A percentile compares a stretch with the other conserved stretches of the same genome.
Evolutionary conservation across 805 yeast species (phyloP).

Genomic region (Wickerhamomyces kurtzmanii): DNA sequence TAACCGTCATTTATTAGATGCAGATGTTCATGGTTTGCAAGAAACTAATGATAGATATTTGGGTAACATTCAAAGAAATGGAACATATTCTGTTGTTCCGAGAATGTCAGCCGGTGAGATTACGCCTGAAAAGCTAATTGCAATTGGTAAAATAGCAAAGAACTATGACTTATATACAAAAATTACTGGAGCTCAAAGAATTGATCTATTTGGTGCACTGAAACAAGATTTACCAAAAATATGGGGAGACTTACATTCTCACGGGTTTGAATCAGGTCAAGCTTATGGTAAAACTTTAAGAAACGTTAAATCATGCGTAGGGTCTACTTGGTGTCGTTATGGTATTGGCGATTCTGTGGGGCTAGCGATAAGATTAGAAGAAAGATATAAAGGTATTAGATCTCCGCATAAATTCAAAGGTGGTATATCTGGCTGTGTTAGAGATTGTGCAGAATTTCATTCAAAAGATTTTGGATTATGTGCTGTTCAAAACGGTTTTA

Average conservation of each 20-base stretch:
- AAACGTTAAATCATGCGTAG: slow-evolving; percentile 28
- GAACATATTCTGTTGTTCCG: slow-evolving; percentile 27
- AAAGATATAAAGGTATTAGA: slow-evolving; percentile 25
- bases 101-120: slow-evolving; percentile 28
- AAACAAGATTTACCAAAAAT: slow-evolving; percentile 21
- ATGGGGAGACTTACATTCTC: slow-evolving; percentile 21
- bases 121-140: slow-evolving; percentile 25
- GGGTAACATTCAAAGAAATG: slow-evolving; percentile 28
- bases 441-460: slow-evolving; percentile 29
- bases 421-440: slow-evolving; percentile 27
- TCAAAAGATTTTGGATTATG: slow-evolving; percentile 27
- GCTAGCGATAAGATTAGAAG: slow-evolving; percentile 25
- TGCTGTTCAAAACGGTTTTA: slow-evolving; percentile 25
- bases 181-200: slow-evolving; percentile 26
- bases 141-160: slow-evolving; percentile 22
- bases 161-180: slow-evolving; percentile 24
- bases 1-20: slow-evolving; percentile 20
- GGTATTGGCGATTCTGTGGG: slow-evolving; percentile 30
- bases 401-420: slow-evolving; percentile 29
- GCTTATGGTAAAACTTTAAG: slow-evolving; percentile 26
- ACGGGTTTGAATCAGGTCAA: slow-evolving; percentile 27
- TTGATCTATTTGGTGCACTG: slow-evolving; percentile 24
- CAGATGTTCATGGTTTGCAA: slow-evolving; percentile 23
- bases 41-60: slow-evolving; percentile 26
- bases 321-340: slow-evolving; percentile 27